Base-by-base conservation (phyloP, 2,329 filamentous ascomycete genomes). In the Aureobasidium sp. region DNA sequence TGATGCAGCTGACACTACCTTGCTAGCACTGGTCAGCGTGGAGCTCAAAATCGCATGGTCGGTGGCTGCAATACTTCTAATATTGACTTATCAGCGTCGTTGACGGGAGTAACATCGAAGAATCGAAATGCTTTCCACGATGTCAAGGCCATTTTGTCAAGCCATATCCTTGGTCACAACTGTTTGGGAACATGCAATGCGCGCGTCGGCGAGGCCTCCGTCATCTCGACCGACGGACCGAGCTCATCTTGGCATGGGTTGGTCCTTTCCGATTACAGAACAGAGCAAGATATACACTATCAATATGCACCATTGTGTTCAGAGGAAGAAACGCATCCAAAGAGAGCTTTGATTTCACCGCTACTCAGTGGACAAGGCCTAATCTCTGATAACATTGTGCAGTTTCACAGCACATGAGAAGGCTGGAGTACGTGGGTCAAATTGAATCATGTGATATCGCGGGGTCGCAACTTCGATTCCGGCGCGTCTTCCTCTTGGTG, bases 91-190 rank as follows among this genome's bases (percentile, higher is more conserved):
- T 95, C 90, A 71, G 88, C 87, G 74, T 95, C 88, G 69, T 82
- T 86, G 75, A 97, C 87, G 73, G 89, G 87, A 73, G 86, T 86
- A 75, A 96, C 91, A 78, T 97, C 91, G 84, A 99, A 97, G 87
- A 99, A 99, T 82, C 96, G 92, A 81, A 99, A 99, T 69, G 89
- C 87, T 89, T 97, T 97, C 93, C 94, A 97, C 72, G 75, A 74
- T 71, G 75, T 74, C 69, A 76, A 69, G 63, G 75, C 75, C 75
- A 76, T 76, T 15, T 65, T 65, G 41, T 60, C 53, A 59, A 47
- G 52, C 61, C 61, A 59, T 63, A 43, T 36, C 39, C 20, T 39
- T 29, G 10, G 10, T n/a, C 29, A 20, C 50, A 52, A 20, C 50
- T 39, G n/a, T 29, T 20, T 6, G 13, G 4, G 39, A 29, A 9